Evolutionary conservation across 192 early-diverging fungal genomes (phyloP).

Genomic region (Linnemannia elongata): DNA sequence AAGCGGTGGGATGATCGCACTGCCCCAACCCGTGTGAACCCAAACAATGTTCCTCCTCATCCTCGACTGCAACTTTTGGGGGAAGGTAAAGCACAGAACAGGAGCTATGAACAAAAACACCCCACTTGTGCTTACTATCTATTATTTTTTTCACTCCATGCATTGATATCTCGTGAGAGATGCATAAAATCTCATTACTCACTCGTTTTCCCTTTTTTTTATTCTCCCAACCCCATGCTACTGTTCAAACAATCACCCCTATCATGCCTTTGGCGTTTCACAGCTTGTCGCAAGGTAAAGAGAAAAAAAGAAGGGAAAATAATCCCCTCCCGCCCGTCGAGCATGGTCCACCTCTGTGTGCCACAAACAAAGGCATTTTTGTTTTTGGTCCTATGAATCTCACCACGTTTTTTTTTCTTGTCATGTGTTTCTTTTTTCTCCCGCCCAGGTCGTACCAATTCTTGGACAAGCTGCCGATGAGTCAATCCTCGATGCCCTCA

Average conservation of each 20-base stretch:
- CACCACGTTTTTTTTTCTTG: background rate
- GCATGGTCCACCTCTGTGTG: background rate
- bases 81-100: slow-evolving; percentile 30
- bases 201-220: background rate
- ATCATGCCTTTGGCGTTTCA: background rate
- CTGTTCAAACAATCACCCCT: background rate
- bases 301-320: background rate
- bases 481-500: slow-evolving; percentile 39
- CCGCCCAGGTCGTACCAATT: slow-evolving; percentile 22
- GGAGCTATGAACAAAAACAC: background rate
- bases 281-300: slow-evolving; percentile 47
- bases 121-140: background rate
- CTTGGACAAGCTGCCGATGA: slow-evolving; percentile 42
- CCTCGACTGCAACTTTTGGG: slow-evolving; percentile 32
- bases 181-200: background rate
- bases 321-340: background rate
- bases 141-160: background rate
- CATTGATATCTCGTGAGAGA: background rate
- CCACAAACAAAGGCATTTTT: background rate
- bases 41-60: background rate
- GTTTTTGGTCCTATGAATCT: background rate
- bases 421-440: background rate
- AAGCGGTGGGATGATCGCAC: slow-evolving; percentile 37
- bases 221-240: background rate
- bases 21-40: background rate